Conservation (phyloP, 2,329 filamentous ascomycete genomes). For the Fusarium continuum region DNA sequence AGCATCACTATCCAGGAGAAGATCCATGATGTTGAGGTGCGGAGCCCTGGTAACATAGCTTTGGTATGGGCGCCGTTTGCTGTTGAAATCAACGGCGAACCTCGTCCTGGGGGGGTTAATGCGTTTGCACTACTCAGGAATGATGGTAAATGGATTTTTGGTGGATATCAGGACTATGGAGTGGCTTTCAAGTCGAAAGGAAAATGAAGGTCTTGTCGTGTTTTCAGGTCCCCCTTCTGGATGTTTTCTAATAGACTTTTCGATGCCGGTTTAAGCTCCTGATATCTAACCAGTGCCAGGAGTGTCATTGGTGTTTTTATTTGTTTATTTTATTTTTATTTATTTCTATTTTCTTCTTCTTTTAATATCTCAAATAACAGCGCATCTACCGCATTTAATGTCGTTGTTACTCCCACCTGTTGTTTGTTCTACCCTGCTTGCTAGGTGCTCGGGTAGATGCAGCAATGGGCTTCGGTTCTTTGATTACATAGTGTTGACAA, state of each 20-base stretch:
- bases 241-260: not conserved
- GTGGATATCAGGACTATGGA: conserved; percentile 12
- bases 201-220: not conserved
- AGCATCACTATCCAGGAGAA: not conserved
- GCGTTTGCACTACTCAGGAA: not conserved
- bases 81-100: conserved; percentile 8
- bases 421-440: not conserved
- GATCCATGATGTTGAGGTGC: not conserved
- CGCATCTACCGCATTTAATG: not conserved
- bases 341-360: too few relatives aligned
- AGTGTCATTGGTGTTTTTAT: too few relatives aligned
- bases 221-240: too few relatives aligned
- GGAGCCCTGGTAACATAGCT: conserved; percentile 7
- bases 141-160: conserved; percentile 1
- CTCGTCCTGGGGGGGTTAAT: conserved; percentile 1
- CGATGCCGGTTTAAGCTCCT: too few relatives aligned
- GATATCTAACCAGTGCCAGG: too few relatives aligned
- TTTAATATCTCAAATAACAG: too few relatives aligned
- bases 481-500: not conserved
- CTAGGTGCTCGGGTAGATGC: not conserved
- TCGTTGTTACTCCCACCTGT: not conserved
- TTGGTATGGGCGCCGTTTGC: conserved; percentile 26
- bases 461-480: not conserved
- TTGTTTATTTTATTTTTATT: too few relatives aligned
- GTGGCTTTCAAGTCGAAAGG: not conserved